Conservation (phyloP, 2,329 filamentous ascomycete genomes). For the Orbilia javanica region DNA sequence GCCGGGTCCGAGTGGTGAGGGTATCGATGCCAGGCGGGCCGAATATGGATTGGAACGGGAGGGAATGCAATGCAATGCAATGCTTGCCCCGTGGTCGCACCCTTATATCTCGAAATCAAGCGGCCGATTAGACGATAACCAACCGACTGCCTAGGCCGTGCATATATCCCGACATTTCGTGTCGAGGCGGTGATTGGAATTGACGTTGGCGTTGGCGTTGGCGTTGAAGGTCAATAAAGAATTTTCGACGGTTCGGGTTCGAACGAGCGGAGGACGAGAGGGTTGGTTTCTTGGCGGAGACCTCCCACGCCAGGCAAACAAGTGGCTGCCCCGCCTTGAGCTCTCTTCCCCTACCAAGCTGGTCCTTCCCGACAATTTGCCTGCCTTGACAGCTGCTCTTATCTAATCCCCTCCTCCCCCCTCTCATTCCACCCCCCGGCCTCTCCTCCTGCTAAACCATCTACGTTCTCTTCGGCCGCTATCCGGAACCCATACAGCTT, state of each 20-base stretch:
- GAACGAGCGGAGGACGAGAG: not conserved
- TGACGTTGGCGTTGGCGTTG: not conserved
- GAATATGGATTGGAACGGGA: not conserved
- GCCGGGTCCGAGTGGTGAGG: not conserved
- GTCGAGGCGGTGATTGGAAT: not conserved
- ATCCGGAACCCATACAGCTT: not conserved
- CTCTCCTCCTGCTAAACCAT: not conserved
- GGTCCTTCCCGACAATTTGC: too few relatives aligned
- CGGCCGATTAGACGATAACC: not conserved
- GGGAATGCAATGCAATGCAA: not conserved
- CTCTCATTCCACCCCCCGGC: not conserved
- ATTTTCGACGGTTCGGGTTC: slow-evolving; percentile 6
- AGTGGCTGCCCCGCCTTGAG: slow-evolving; percentile 27
- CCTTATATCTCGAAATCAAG: not conserved
- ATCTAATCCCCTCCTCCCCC: not conserved
- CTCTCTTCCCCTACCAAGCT: not conserved
- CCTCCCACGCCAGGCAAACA: not conserved
- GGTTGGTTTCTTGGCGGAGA: slow-evolving; percentile 17
- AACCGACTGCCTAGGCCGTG: not conserved
- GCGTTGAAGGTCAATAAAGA: not conserved
- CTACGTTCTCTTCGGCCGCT: not conserved
- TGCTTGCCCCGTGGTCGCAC: not conserved
- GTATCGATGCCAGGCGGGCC: too few relatives aligned
- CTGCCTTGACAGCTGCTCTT: not conserved
- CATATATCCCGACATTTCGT: not conserved